Percentiles rank a stretch among this genome's conserved stretches.
Evolutionary conservation across 2,329 filamentous ascomycete genomes (phyloP).

Genomic region (Fusarium falciforme): DNA sequence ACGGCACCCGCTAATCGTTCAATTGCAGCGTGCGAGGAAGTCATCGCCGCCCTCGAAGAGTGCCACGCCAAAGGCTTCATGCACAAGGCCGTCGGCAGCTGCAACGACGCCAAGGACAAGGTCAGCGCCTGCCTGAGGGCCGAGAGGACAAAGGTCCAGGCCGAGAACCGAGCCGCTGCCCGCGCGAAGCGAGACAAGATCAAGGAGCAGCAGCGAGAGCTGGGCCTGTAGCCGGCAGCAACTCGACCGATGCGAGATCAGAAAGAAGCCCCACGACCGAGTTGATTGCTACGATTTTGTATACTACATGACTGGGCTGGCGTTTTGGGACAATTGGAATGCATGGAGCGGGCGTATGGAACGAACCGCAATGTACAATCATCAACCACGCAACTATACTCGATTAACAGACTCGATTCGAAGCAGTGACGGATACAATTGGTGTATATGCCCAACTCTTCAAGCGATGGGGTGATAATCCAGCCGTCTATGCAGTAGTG

Average conservation of each 20-base stretch:
- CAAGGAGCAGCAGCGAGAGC: slow-evolving; percentile 74
- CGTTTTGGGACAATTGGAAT: slow-evolving; percentile 19
- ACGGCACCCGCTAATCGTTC: slow-evolving; percentile 28
- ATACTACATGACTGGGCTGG: slow-evolving; percentile 24
- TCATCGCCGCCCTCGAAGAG: slow-evolving; percentile 94
- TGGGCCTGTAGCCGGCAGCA: slow-evolving; percentile 47
- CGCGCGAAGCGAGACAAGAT: slow-evolving; percentile 77
- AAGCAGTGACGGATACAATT: background rate
- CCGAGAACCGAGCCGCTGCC: slow-evolving; percentile 76
- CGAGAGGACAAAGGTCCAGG: slow-evolving; percentile 83
- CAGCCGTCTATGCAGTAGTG: too few relatives aligned
- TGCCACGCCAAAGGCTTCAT: slow-evolving; percentile 94
- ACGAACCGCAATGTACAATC: slow-evolving; percentile 12
- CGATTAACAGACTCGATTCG: slow-evolving; percentile 18
- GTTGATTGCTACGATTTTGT: slow-evolving; percentile 9
- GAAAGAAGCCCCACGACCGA: background rate
- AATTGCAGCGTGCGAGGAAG: slow-evolving; percentile 84
- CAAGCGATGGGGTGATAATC: background rate
- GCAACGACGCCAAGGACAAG: slow-evolving; percentile 85
- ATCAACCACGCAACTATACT: slow-evolving; percentile 20
- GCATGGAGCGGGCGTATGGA: slow-evolving; percentile 11
- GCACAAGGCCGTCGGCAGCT: slow-evolving; percentile 90
- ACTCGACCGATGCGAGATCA: background rate
- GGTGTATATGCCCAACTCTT: background rate
- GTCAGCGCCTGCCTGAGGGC: slow-evolving; percentile 87